Evolutionary conservation across 2,329 filamentous ascomycete genomes (phyloP).

Genomic region (Sclerotinia sclerotiorum): DNA sequence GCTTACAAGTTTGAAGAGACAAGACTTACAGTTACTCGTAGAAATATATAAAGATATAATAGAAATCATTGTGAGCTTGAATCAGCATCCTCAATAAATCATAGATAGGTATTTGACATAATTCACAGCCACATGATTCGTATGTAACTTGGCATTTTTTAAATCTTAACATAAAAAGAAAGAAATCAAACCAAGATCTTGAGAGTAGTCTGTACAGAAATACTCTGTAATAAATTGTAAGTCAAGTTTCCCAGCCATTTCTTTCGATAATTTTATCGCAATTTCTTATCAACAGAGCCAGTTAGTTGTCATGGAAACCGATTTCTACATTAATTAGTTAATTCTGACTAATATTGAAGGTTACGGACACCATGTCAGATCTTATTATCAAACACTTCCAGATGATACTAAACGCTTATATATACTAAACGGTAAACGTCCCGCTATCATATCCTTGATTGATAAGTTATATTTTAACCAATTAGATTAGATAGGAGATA

Average conservation of each 20-base stretch:
- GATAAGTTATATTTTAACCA: background rate
- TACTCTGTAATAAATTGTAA: background rate
- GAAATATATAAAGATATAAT: too few species aligned
- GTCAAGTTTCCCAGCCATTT: background rate
- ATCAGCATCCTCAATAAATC: background rate
- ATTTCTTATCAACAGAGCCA: background rate
- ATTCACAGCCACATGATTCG: background rate
- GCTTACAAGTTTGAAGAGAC: too few species aligned
- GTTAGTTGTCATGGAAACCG: background rate
- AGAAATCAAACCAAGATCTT: background rate
- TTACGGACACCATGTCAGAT: background rate
- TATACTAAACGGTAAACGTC: conserved; percentile 1
- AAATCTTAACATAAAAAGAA: background rate
- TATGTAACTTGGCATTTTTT: background rate
- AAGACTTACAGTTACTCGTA: too few species aligned
- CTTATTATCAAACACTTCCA: background rate
- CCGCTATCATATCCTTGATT: background rate
- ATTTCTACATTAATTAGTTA: background rate
- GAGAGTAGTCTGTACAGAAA: background rate
- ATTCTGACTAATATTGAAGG: background rate
- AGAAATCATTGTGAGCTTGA: background rate
- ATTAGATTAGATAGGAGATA: background rate
- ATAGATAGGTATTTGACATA: background rate
- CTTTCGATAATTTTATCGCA: background rate
- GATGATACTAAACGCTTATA: background rate